Evolutionary conservation across 2,329 filamentous ascomycete species (phyloP), one percentile per base, ranked within the genome.

Genomic region (Aaosphaeria pasadenensis): DNA sequence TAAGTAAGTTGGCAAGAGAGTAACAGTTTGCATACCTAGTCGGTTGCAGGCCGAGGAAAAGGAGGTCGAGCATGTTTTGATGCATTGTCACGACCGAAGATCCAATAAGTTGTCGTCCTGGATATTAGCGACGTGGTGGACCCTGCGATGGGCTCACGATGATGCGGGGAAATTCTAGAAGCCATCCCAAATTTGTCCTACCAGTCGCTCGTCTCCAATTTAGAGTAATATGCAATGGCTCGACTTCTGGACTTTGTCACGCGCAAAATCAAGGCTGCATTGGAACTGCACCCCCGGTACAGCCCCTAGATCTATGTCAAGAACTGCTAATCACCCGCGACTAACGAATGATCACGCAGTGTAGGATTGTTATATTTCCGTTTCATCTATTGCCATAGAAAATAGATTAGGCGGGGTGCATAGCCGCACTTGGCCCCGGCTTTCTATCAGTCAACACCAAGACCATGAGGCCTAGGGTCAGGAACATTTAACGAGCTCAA

Each of bases 401-500:
- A 46, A 33, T 47, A 56, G 39, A 51, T 51, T 51, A 55, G 53
- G 50, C 39, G 52, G 51, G 46, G 48, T 49, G 47, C 40, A 52
- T 43, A 13, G 28, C 30, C n/a, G 29, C 45, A 41, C 52, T 49
- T 49, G 47, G 42, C 46, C 48, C 45, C 6, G 43, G 44, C 43
- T 33, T 44, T 39, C 32, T 32, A 38, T 41, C 30, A 17, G 40
- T 7, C 35, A 43, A 45, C 30, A 48, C 47, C 50, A 55, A 52
- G 52, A 32, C 32, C 41, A 46, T 31, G 43, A 50, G 45, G 28
- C 41, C 31, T 38, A 39, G 30, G 42, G 44, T 52, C 51, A 59
- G 56, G 55, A 47, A 32, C 29, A 55, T 52, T 53, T 58, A 57
- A 55, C 49, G 11, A 49, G 9, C 30, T 46, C 51, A 56, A 59